Evolutionary conservation across 768 basidiomycete genomes (phyloP), one percentile per base, ranked within the genome.

Genomic region (Termitomyces sp.): DNA sequence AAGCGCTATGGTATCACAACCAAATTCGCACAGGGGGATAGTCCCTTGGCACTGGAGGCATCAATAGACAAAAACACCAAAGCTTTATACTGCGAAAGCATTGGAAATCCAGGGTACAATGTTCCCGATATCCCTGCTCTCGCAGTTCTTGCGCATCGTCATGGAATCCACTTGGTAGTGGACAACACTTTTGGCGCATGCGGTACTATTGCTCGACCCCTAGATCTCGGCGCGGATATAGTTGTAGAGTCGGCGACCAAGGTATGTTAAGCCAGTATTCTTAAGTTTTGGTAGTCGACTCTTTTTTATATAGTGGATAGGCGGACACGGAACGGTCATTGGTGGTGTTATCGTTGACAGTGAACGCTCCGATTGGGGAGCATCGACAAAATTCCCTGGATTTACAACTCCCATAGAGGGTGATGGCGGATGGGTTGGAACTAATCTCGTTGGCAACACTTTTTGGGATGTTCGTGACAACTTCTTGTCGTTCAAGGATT

Each of bases 111-210:
- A 0, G 81, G 80, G 57, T 82, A 78, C 63, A 80, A 78, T 50
- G 71, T 84, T 34, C 68, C 75, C 0, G 74, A 75, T 50, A 76
- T 88, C 29, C 73, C 81, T 5, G 84, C 77, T 36, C 69, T 88
- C 15, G 80, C 86, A 7, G 80, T 81, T 72, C 79, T 88, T 20
- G 88, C 88, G 0, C 86, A 87, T 61, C 74, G 77, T 13, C 68
- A 84, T 51, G 70, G 75, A 0, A 79, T 87, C 6, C 87, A 86
- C 0, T 70, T 87, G 31, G 79, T 88, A n/a, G 85, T 87, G 0
- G 84, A 85, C 60, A 86, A 85, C 64, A 86, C 83, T 0, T 84
- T 85, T 56, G 84, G 81, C n/a, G 79, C 80, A 63, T 83, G 85
- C 51, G 84, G 84, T 15, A 79, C 79, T 52, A 53, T 69, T 12